phyloP scores from a whole-genome alignment of 139 green algal genomes.

The Mychonastes homosphaera region DNA sequence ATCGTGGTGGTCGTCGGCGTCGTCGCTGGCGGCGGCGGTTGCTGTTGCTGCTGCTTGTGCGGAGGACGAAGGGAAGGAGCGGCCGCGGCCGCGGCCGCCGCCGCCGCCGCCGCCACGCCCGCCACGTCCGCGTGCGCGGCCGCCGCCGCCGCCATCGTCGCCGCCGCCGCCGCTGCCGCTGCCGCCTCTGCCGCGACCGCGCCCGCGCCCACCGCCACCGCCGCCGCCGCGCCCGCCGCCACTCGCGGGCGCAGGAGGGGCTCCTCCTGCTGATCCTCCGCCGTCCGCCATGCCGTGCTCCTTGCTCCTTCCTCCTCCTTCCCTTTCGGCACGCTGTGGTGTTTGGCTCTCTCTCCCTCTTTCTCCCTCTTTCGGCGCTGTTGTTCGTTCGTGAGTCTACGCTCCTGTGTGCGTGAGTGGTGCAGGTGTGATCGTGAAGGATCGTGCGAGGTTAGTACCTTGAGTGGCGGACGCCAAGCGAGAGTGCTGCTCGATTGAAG shows the following conservation, averaged over 20 bases:
- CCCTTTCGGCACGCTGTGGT: no score
- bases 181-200: background rate
- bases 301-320: background rate
- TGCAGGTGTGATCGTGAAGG: no score
- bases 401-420: no score
- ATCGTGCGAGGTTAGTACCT: no score
- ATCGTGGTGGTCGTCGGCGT: slow-evolving; percentile 6
- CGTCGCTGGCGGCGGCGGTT: background rate
- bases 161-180: background rate
- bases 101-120: background rate
- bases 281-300: no score
- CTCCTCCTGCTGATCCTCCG: background rate
- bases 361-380: no score
- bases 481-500: no score
- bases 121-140: background rate
- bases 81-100: background rate
- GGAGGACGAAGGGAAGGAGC: background rate
- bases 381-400: no score
- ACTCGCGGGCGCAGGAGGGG: background rate
- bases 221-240: background rate
- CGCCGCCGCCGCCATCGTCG: background rate
- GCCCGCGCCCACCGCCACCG: background rate
- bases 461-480: no score
- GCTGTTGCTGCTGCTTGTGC: slow-evolving; percentile 1
- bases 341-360: no score